Evolutionary conservation across 768 basidiomycete species (phyloP).

Genomic region (Scleroderma citrinum): DNA sequence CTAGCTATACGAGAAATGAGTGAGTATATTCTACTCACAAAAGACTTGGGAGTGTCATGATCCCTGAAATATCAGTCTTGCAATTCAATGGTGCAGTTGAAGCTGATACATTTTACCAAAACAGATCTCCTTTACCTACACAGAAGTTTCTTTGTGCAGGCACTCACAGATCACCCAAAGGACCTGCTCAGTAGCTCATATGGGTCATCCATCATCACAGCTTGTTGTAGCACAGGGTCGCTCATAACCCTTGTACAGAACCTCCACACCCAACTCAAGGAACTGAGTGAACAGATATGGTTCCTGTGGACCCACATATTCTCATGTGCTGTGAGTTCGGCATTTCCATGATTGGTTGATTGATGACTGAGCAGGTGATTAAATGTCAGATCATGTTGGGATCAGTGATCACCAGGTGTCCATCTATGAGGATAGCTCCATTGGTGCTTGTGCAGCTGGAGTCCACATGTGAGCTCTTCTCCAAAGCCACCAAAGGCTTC

Average conservation of each 20-base stretch:
- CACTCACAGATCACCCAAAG: constrained; percentile 66
- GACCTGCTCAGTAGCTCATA: constrained; percentile 70
- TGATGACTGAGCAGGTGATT: too few species aligned
- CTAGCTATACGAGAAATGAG: too few species aligned
- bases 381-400: too few species aligned
- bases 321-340: constrained; percentile 53
- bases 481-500: constrained; percentile 63
- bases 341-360: background rate
- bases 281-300: constrained; percentile 61
- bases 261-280: constrained; percentile 57
- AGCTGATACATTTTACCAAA: constrained; percentile 12
- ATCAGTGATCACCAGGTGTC: constrained; percentile 71
- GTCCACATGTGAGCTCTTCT: too few species aligned
- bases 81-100: background rate
- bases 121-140: constrained; percentile 66
- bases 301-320: constrained; percentile 43
- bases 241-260: constrained; percentile 67
- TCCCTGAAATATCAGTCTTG: too few species aligned
- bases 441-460: constrained; percentile 70
- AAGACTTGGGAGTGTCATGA: too few species aligned
- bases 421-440: constrained; percentile 72
- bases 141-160: constrained; percentile 68
- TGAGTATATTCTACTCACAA: too few species aligned
- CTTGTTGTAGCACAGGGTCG: constrained; percentile 67
- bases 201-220: constrained; percentile 68